phyloP scores from a whole-genome alignment of 257 asterid species.

The Nyctanthes arbortristis region DNA sequence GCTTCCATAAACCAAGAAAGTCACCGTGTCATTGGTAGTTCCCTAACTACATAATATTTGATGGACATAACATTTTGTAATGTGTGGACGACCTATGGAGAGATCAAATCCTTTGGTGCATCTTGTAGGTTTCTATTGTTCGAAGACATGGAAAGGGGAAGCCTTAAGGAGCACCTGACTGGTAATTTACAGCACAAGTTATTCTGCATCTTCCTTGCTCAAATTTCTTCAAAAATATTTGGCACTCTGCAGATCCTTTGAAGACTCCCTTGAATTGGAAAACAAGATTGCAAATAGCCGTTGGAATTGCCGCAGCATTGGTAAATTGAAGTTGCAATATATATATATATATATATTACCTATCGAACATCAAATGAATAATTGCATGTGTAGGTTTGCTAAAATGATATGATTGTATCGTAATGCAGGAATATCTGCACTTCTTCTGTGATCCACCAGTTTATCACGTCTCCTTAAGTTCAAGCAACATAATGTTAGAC shows the following conservation, averaged over 20 bases:
- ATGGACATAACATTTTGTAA: too few relatives aligned
- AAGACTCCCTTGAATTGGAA: conserved; percentile 94
- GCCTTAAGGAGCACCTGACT: conserved; percentile 79
- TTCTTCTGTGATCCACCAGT: conserved; percentile 92
- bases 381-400: not conserved
- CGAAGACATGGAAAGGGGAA: conserved; percentile 70
- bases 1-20: too few relatives aligned
- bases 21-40: not conserved
- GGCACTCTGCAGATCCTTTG: conserved; percentile 63
- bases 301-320: conserved; percentile 86
- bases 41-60: not conserved
- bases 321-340: conserved; percentile 42
- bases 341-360: too few relatives aligned
- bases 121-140: conserved; percentile 69
- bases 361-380: not conserved
- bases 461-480: conserved; percentile 62
- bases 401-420: not conserved
- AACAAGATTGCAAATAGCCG: conserved; percentile 73
- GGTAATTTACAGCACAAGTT: conserved; percentile 43
- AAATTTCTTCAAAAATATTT: conserved; percentile 8
- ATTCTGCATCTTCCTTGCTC: not conserved
- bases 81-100: too few relatives aligned
- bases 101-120: not conserved
- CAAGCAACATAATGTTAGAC: conserved; percentile 83
- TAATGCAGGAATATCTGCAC: conserved; percentile 79